These are phyloP conservation scores for Rosa chinensis DNA, from an alignment of 306 rosid genomes.

Conservation along the genomic window DNA sequence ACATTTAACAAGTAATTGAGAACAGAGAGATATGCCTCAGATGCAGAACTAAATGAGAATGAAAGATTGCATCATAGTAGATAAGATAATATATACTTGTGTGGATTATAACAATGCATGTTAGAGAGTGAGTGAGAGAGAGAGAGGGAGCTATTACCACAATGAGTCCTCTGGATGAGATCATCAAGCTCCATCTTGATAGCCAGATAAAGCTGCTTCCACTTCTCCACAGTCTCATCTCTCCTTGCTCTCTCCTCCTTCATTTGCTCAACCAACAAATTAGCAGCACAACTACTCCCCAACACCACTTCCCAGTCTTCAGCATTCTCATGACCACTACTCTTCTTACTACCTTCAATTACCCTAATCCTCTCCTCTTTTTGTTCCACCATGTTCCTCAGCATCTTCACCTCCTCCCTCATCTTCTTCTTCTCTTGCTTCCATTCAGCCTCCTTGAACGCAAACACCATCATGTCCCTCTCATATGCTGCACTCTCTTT, in stretches of 20 bases:
- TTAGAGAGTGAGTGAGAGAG: not conserved
- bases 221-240: slow-evolving; percentile 85
- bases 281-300: slow-evolving; percentile 36
- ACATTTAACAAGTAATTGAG: not conserved
- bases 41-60: not conserved
- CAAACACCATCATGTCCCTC: slow-evolving; percentile 67
- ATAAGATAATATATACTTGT: not conserved
- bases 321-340: slow-evolving; percentile 9
- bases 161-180: slow-evolving; percentile 81
- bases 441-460: slow-evolving; percentile 86
- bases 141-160: slow-evolving; percentile 31
- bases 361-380: slow-evolving; percentile 58
- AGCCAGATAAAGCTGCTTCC: slow-evolving; percentile 93
- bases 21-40: slow-evolving; percentile 5
- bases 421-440: slow-evolving; percentile 75
- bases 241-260: slow-evolving; percentile 71
- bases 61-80: not conserved
- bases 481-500: slow-evolving; percentile 54
- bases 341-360: slow-evolving; percentile 25
- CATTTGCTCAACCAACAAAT: slow-evolving; percentile 60
- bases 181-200: slow-evolving; percentile 90
- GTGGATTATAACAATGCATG: not conserved
- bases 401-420: slow-evolving; percentile 64
- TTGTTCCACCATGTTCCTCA: slow-evolving; percentile 61
- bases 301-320: slow-evolving; percentile 43